phyloP scores from a whole-genome alignment of 2,329 filamentous ascomycete species.

The Fusarium sp. region DNA sequence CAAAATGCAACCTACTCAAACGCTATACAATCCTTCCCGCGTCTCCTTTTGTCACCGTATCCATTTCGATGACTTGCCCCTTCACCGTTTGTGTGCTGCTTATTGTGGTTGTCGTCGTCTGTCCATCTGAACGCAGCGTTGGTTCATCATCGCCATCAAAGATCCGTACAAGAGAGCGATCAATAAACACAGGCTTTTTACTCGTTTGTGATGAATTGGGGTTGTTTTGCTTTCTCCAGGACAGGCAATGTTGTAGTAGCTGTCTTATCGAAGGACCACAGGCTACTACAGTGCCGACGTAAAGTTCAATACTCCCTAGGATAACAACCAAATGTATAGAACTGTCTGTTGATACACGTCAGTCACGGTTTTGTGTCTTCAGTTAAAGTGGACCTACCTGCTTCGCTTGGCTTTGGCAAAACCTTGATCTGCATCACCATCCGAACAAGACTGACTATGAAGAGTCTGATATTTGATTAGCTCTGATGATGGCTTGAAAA shows the following conservation, averaged over 20 bases:
- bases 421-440: not conserved
- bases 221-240: not conserved
- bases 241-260: not conserved
- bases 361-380: too few species aligned
- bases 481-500: not conserved
- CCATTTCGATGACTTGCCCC: not conserved
- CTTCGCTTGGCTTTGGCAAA: not conserved
- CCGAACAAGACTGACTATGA: not conserved
- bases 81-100: not conserved
- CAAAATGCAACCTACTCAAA: not conserved
- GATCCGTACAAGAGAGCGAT: conserved; percentile 3
- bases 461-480: not conserved
- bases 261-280: conserved; percentile 3
- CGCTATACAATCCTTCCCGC: not conserved
- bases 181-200: not conserved
- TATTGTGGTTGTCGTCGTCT: not conserved
- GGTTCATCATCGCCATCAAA: not conserved
- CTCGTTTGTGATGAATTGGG: not conserved
- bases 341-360: not conserved
- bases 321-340: not conserved
- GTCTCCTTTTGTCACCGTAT: not conserved
- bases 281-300: conserved; percentile 11
- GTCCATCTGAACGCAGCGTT: not conserved
- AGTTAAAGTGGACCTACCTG: not conserved
- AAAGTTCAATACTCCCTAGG: conserved; percentile 8